phyloP scores from a whole-genome alignment of 2,329 filamentous ascomycete species.

The Cadophora gregata region DNA sequence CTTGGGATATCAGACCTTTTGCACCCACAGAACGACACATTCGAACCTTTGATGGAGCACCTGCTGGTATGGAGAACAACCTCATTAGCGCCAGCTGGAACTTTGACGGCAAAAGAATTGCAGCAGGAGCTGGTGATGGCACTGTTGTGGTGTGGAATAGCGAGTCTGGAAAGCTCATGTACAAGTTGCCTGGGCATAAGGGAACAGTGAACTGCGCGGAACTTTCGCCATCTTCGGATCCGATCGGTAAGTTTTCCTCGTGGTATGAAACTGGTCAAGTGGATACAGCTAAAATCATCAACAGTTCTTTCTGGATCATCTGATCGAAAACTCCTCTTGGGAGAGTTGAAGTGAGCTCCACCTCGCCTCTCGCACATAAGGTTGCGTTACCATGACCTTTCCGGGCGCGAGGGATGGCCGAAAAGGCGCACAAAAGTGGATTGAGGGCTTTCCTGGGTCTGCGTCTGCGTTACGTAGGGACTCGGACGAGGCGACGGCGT shows the following conservation, averaged over 20 bases:
- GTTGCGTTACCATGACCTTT: slow-evolving; percentile 1
- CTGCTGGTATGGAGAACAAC: slow-evolving; percentile 88
- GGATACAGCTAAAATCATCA: slow-evolving; percentile 32
- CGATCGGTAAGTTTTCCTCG: slow-evolving; percentile 74
- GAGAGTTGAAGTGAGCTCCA: slow-evolving; percentile 71
- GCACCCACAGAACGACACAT: slow-evolving; percentile 86
- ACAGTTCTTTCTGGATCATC: slow-evolving; percentile 87
- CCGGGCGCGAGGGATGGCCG: background rate
- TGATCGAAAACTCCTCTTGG: slow-evolving; percentile 84
- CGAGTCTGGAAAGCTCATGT: slow-evolving; percentile 85
- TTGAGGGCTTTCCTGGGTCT: background rate
- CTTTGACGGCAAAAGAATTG: slow-evolving; percentile 81
- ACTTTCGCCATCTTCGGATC: slow-evolving; percentile 83
- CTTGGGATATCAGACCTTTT: slow-evolving; percentile 96
- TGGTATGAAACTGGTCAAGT: background rate
- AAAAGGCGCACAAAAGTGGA: background rate
- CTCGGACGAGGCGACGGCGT: slow-evolving; percentile 1
- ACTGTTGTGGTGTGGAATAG: slow-evolving; percentile 91
- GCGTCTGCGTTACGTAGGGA: background rate
- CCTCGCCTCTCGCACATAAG: slow-evolving; percentile 6
- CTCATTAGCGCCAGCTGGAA: slow-evolving; percentile 92
- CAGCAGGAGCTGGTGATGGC: slow-evolving; percentile 86
- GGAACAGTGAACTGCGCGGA: slow-evolving; percentile 94
- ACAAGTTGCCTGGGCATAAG: slow-evolving; percentile 95
- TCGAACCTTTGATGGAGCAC: slow-evolving; percentile 90